Evolutionary conservation across 2,329 filamentous ascomycete species (phyloP), one percentile per base, ranked within the genome.

Genomic region (Alternaria sp.): DNA sequence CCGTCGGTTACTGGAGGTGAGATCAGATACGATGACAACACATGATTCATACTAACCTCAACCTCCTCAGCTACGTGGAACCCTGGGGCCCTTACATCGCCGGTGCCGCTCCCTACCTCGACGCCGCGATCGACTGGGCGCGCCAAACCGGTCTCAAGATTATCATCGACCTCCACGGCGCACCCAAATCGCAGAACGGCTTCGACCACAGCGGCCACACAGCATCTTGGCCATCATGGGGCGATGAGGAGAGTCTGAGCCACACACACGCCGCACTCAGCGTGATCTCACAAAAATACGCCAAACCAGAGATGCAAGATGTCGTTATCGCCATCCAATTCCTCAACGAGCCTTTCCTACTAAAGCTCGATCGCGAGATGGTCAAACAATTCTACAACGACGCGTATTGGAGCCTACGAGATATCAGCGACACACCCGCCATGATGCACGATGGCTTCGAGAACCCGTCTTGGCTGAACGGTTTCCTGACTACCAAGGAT

Each of bases 171-270:
- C 78, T 88, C 9, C 87, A 89, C 69, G 86, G 84, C 28, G 76
- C 76, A 11, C 77, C 77, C 2, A 83, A 83, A 44, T 85, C 82
- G 3, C 87, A 89, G 69, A 89, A 89, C 65, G 87, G 88, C 6
- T 89, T 88, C 74, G 88, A 89, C 72, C 88, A 89, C 73, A 86
- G 83, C 54, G 88, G 88, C 6, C 84, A 85, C 59, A 80, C 79
- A 70, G 78, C 79, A 25, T 66, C 65, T 49, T 80, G 61, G 28
- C 82, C 81, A 64, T 75, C 76, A 5, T 87, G 84, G 81, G 82
- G 83, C 59, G 74, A 81, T 28, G 82, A 81, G 21, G 80, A 84
- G 65, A 86, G 81, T 11, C 79, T 86, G 6, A 66, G 77, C 17
- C 80, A 84, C 50, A 87, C 86, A 1, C 79, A 90, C 19, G 71